These are phyloP conservation scores for Cucurbita maxima DNA, from an alignment of 306 rosid species.

Conservation along the genomic window DNA sequence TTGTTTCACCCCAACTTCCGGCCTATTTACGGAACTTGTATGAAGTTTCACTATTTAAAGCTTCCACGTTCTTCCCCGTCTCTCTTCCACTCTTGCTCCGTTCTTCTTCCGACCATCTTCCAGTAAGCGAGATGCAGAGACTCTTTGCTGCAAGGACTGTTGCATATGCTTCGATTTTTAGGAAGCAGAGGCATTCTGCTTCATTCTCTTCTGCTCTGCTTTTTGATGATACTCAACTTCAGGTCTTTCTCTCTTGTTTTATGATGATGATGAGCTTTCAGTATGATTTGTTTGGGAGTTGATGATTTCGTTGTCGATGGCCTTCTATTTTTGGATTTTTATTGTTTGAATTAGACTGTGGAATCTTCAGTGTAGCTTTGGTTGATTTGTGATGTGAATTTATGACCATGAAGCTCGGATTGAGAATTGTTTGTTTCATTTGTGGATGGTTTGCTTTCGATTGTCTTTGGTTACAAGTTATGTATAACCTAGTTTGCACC, in stretches of 20 bases:
- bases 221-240: constrained; percentile 83
- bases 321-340: neutral
- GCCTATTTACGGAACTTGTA: neutral
- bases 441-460: neutral
- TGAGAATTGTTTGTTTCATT: neutral
- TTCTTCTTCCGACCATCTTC: neutral
- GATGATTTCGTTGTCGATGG: neutral
- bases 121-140: constrained; percentile 33
- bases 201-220: constrained; percentile 63
- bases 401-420: neutral
- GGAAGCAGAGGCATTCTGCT: constrained; percentile 21
- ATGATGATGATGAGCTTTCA: too few relatives aligned
- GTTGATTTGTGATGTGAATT: neutral
- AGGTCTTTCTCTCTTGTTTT: constrained; percentile 24
- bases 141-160: constrained; percentile 29
- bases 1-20: neutral
- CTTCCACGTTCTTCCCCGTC: neutral
- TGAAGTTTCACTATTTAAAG: neutral
- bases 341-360: neutral
- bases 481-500: neutral
- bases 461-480: neutral
- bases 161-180: constrained; percentile 18
- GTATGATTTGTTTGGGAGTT: neutral
- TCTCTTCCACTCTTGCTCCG: neutral
- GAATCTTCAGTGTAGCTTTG: neutral